Percentiles rank a stretch among this genome's conserved stretches.
Conservation (phyloP, 208 protist genomes). For the Angomonas ambiguus region DNA sequence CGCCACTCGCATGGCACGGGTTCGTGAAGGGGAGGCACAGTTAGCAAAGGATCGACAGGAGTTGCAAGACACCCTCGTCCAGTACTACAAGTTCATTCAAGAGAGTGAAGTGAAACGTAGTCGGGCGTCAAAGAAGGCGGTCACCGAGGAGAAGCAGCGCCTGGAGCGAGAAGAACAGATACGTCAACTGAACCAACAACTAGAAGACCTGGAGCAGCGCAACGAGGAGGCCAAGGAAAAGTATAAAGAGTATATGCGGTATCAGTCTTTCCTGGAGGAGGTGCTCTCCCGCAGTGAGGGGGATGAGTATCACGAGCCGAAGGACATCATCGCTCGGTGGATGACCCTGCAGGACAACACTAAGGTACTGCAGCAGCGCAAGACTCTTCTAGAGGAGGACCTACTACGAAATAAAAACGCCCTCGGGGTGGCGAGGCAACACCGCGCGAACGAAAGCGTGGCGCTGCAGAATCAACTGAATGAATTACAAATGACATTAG, state of each 20-base stretch:
- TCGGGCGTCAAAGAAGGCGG: conserved; percentile 82
- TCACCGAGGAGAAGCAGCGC: conserved; percentile 75
- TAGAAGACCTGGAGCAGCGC: conserved; percentile 48
- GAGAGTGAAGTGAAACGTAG: conserved; percentile 91
- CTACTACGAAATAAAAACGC: conserved; percentile 85
- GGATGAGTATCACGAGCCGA: conserved; percentile 89
- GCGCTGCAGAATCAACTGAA: conserved; percentile 88
- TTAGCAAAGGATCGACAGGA: conserved; percentile 68
- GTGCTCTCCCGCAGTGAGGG: conserved; percentile 86
- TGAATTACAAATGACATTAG: conserved; percentile 81
- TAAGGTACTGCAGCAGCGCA: conserved; percentile 86
- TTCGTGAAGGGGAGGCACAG: conserved; percentile 76
- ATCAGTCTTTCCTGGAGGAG: conserved; percentile 87
- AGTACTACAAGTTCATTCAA: conserved; percentile 94
- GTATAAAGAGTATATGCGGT: conserved; percentile 73
- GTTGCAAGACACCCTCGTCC: conserved; percentile 88
- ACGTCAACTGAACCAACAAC: conserved; percentile 44
- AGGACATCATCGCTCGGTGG: conserved; percentile 89
- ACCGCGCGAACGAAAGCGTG: conserved; percentile 81
- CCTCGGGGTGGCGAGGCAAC: conserved; percentile 72
- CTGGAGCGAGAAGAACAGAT: conserved; percentile 87
- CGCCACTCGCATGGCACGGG: conserved; percentile 76
- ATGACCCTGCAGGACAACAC: conserved; percentile 90
- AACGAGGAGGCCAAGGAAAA: conserved; percentile 49
- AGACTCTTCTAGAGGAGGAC: conserved; percentile 89